Base-by-base conservation (phyloP, 148 eudicot genomes). In the Arctostaphylos glauca region DNA sequence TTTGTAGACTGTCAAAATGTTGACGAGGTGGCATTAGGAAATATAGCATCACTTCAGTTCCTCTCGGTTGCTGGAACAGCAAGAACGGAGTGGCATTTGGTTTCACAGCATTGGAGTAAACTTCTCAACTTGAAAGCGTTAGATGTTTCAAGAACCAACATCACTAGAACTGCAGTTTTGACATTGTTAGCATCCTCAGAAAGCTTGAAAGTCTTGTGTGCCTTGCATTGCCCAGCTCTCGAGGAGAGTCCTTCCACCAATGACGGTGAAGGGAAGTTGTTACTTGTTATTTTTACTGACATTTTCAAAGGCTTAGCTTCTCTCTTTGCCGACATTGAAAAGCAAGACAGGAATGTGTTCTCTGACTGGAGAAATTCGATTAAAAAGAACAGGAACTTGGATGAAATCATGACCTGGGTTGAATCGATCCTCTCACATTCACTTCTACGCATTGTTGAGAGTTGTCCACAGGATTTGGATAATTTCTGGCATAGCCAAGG, bases 401-500 rank as follows among this genome's bases (percentile, higher is more conserved):
- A 88, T 82, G 93, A 91, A 77, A 85, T 92, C 68, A 92, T 96
- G 93, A 85, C 60, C 83, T 96, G 99, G 99, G 78, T 96, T 9
- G 99, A 96, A 75, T 96, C 95, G 98, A 84, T 88, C 62, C 89
- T 96, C 52, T 94, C 97, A 21, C 92, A 89, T 89, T 92, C 98
- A 48, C 89, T 96, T 75, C 84, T 92, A 84, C 90, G 98, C 48
- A 89, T 93, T 86, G 98, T 95, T 2, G 97, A 94, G 88, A 86
- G 87, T 86, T 93, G 90, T 85, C 90, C 91, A 60, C 88, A 78
- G 18, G 94, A 93, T 81, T 83, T 93, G 86, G 97, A 96, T 89
- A 81, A 81, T 78, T 96, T 96, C 85, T 96, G 99, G 99, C 90
- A 93, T 38, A 88, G 76, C 80, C 98, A 96, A 86, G 98, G 98